Conservation (phyloP, 139 green algal genomes). For the Ulvella scutata region DNA sequence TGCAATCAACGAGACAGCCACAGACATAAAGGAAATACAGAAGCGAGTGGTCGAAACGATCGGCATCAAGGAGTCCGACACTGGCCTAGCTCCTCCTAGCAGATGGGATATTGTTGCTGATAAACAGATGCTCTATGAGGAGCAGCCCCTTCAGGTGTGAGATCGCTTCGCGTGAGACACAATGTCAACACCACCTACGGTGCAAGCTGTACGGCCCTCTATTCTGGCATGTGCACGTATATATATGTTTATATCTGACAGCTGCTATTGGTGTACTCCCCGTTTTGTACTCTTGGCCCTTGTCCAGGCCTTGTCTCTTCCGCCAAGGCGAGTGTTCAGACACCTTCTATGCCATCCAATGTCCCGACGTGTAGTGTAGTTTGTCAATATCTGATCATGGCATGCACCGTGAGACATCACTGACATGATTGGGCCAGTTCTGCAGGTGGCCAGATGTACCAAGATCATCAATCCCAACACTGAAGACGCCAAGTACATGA, state of each 20-base stretch:
- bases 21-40: conserved; percentile 62
- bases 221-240: no score
- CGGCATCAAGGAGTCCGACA: conserved; percentile 91
- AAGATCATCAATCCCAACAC: conserved; percentile 98
- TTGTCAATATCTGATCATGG: no score
- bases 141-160: conserved; percentile 74
- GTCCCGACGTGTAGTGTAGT: no score
- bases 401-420: neutral
- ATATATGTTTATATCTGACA: no score
- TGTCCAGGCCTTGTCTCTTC: no score
- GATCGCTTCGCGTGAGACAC: neutral
- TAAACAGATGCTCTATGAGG: conserved; percentile 97
- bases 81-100: conserved; percentile 79
- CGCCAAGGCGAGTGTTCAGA: no score
- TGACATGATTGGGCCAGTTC: neutral
- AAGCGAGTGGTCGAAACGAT: conserved; percentile 75
- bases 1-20: conserved; percentile 70
- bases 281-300: no score
- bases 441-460: conserved; percentile 90
- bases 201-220: no score
- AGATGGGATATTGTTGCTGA: conserved; percentile 98
- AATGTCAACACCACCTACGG: neutral
- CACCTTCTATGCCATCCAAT: no score
- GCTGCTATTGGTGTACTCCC: conserved; percentile 13
- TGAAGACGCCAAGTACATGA: conserved; percentile 98